A percentile compares a stretch with the other conserved stretches of the same genome.
Conservation (phyloP, 2,329 filamentous ascomycete genomes). For the Alternaria triticimaculans region DNA sequence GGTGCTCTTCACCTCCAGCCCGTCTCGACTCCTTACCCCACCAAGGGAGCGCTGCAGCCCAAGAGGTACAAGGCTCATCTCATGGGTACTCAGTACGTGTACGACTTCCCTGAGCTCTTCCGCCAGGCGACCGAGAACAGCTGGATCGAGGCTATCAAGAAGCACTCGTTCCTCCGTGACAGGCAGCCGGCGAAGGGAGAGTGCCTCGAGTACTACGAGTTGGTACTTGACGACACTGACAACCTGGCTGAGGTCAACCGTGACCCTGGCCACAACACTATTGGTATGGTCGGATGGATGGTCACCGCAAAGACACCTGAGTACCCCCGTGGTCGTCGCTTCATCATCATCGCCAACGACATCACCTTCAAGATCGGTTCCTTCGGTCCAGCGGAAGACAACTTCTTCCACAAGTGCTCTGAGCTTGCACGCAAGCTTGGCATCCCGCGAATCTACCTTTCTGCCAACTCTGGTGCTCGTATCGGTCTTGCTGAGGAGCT, state of each 20-base stretch:
- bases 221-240: constrained; percentile 93
- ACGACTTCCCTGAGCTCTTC: constrained; percentile 99
- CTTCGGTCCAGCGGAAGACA: constrained; percentile 94
- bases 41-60: constrained; percentile 97
- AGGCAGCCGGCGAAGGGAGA: constrained; percentile 86
- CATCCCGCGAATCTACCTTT: constrained; percentile 96
- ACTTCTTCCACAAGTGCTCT: constrained; percentile 99
- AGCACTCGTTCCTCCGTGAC: constrained; percentile 74
- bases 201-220: constrained; percentile 91
- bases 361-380: constrained; percentile 99
- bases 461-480: constrained; percentile 97
- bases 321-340: constrained; percentile 89
- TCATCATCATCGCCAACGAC: constrained; percentile 97
- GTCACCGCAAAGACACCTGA: constrained; percentile 94
- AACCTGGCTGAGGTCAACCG: constrained; percentile 91
- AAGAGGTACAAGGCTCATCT: constrained; percentile 99
- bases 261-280: constrained; percentile 92
- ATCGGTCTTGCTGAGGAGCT: constrained; percentile 96
- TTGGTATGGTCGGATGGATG: constrained; percentile 99
- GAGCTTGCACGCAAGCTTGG: constrained; percentile 92
- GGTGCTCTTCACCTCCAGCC: constrained; percentile 93
- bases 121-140: constrained; percentile 95
- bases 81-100: constrained; percentile 99
- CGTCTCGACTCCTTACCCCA: constrained; percentile 90
- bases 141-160: constrained; percentile 79